Base-by-base conservation (phyloP, 208 protist genomes). In the Acanthamoeba castellanii region DNA sequence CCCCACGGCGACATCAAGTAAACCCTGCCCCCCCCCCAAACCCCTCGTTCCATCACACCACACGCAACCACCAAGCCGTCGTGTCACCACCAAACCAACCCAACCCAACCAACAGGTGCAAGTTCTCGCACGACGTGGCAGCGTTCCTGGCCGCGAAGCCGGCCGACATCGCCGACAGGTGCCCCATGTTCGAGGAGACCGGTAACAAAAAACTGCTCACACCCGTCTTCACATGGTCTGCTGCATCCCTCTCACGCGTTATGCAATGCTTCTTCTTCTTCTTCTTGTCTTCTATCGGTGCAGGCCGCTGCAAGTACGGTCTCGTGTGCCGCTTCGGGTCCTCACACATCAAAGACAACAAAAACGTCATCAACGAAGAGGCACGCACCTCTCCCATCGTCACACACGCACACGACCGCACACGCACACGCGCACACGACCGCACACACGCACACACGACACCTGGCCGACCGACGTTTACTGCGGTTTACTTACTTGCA, bases 241-340 rank as follows among this genome's bases (percentile, higher is more conserved):
- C 37, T 42, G 50, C 50, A 55, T 55, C 50, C 8, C 5, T 5
- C 50, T 5, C 52, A 57, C 52, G 52, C 52, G 14, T 57, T 57
- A 2, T 11, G 52, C 7, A 11, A 20, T 11, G 22, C 72, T 52
- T 82, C 42, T 30, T 82, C 27, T 82, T 25, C 32, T 78, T 78
- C 72, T 81, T 27, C 25, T 27, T 50, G 6, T 11, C 27, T 45
- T 16, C 14, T 47, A 27, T 55, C n/a, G 30, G 6, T 88, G 22
- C 47, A 89, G 55, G 55, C 27, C 55, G 55, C 30, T 89, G 82
- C 82, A 32, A 18, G 32, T 89, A 89, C n/a, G 82, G 82, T 30
- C 82, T 89, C n/a, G 20, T 66, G 82, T 89, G 82, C 55, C 82
- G 82, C 55, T 89, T 89, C 37, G 82, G 52, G 6, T 89, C 82